A percentile compares a stretch with the other conserved stretches of the same genome.
These are phyloP conservation scores for Alternaria sp. DNA, from an alignment of 2,329 filamentous ascomycete species.

Conservation along the genomic window DNA sequence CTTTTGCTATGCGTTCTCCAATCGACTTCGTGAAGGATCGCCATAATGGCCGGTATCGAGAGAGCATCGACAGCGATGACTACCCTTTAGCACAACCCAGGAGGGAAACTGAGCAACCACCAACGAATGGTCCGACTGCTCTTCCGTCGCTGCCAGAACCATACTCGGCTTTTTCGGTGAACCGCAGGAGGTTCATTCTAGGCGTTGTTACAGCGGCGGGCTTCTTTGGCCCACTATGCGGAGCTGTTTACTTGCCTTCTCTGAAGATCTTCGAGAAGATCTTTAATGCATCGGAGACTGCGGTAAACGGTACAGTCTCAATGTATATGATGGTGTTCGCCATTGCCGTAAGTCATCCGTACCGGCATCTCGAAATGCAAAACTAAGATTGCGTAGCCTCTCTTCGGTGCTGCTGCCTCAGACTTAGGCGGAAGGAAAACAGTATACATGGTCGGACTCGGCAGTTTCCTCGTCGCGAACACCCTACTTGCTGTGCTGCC, in stretches of 20 bases:
- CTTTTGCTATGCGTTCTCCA: conserved; percentile 27
- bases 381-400: conserved; percentile 34
- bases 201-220: conserved; percentile 50
- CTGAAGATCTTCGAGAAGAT: conserved; percentile 47
- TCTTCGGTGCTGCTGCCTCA: conserved; percentile 52
- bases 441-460: conserved; percentile 51
- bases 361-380: background rate
- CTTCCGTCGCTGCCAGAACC: conserved; percentile 15
- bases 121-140: conserved; percentile 10
- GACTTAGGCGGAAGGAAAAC: conserved; percentile 51
- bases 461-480: conserved; percentile 50
- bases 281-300: conserved; percentile 46
- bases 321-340: conserved; percentile 56
- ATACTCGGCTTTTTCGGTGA: conserved; percentile 50
- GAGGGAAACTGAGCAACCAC: conserved; percentile 16
- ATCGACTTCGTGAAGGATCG: conserved; percentile 33
- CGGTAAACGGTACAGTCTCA: conserved; percentile 54
- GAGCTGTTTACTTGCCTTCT: conserved; percentile 54
- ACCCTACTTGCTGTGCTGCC: conserved; percentile 49
- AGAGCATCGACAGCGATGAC: conserved; percentile 30
- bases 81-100: conserved; percentile 20
- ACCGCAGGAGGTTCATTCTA: conserved; percentile 48
- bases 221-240: conserved; percentile 54
- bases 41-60: conserved; percentile 27
- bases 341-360: conserved; percentile 33